Conservation (phyloP, 345 rosid species). For the Citrus trifoliata region DNA sequence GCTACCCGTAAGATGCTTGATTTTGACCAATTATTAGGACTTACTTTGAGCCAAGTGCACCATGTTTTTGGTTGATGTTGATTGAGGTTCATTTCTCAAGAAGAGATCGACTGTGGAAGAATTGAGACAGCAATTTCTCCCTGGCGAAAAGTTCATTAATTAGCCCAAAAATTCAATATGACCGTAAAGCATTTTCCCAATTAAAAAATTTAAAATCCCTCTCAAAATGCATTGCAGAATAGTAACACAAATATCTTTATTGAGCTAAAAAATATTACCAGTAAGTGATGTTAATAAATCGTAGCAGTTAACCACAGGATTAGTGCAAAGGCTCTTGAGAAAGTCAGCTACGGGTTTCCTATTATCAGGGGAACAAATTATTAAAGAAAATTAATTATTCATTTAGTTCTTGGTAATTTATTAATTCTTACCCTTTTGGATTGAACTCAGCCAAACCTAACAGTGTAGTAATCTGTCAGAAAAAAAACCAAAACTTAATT, state of each 20-base stretch:
- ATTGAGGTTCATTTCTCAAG: conserved; percentile 64
- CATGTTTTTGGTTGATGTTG: conserved; percentile 83
- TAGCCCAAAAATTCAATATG: background rate
- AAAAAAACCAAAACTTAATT: background rate
- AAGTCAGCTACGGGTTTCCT: conserved; percentile 49
- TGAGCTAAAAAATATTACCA: conserved; percentile 31
- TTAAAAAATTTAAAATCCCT: background rate
- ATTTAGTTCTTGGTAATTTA: background rate
- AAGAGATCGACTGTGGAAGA: conserved; percentile 55
- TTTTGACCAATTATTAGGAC: conserved; percentile 7
- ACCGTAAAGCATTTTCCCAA: background rate
- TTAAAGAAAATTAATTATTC: background rate
- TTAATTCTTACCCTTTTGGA: conserved; percentile 64
- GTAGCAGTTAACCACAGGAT: conserved; percentile 72
- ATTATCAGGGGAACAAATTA: conserved; percentile 5
- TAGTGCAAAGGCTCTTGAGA: conserved; percentile 48
- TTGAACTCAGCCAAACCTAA: conserved; percentile 72
- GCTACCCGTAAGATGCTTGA: too few relatives aligned
- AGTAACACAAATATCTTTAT: background rate
- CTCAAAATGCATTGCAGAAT: background rate
- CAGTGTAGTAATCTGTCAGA: conserved; percentile 44
- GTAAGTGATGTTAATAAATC: conserved; percentile 63
- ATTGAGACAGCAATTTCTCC: conserved; percentile 86
- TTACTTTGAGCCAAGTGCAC: conserved; percentile 86
- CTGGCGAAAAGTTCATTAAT: conserved; percentile 22